A percentile compares a stretch with the other conserved stretches of the same genome.
Evolutionary conservation across 306 rosid genomes (phyloP).

Genomic region (Aeschynomene evenia): DNA sequence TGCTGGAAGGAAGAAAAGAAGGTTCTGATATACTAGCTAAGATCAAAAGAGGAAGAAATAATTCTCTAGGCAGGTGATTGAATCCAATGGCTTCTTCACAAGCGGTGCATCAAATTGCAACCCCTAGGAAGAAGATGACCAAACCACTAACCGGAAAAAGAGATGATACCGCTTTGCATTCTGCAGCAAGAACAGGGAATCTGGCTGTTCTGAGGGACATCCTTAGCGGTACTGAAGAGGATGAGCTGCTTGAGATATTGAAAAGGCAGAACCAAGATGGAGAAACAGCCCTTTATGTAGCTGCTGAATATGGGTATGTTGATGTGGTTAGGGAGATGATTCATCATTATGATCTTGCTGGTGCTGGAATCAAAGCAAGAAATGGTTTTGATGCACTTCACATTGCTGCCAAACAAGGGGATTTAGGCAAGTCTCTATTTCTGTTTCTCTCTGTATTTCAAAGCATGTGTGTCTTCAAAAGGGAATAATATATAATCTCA

Average conservation of each 20-base stretch:
- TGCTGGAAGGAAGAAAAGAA: constrained; percentile 39
- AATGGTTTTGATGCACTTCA: constrained; percentile 94
- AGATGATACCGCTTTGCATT: constrained; percentile 77
- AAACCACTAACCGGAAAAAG: constrained; percentile 91
- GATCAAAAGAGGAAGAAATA: constrained; percentile 1
- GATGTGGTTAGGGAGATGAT: constrained; percentile 85
- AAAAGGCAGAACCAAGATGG: constrained; percentile 80
- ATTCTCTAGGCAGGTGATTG: constrained; percentile 5
- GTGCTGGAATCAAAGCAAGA: constrained; percentile 81
- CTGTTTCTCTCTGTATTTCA: constrained; percentile 6
- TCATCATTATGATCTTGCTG: constrained; percentile 65
- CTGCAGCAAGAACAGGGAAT: constrained; percentile 79
- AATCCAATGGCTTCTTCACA: constrained; percentile 43
- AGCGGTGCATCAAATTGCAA: constrained; percentile 32
- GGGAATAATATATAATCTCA: neutral
- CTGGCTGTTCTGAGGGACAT: constrained; percentile 41
- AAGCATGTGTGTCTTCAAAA: constrained; percentile 2
- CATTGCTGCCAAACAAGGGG: constrained; percentile 97
- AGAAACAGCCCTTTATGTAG: constrained; percentile 84
- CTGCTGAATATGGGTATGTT: constrained; percentile 83
- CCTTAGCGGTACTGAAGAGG: constrained; percentile 43
- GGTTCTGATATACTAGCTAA: constrained; percentile 23
- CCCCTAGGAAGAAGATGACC: constrained; percentile 72
- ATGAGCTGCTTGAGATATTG: constrained; percentile 49
- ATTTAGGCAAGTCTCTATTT: constrained; percentile 51